Percentiles rank a stretch among this genome's conserved stretches.
Evolutionary conservation across 192 early-diverging fungal species (phyloP).

Genomic region (Bifiguratus adelaidae): DNA sequence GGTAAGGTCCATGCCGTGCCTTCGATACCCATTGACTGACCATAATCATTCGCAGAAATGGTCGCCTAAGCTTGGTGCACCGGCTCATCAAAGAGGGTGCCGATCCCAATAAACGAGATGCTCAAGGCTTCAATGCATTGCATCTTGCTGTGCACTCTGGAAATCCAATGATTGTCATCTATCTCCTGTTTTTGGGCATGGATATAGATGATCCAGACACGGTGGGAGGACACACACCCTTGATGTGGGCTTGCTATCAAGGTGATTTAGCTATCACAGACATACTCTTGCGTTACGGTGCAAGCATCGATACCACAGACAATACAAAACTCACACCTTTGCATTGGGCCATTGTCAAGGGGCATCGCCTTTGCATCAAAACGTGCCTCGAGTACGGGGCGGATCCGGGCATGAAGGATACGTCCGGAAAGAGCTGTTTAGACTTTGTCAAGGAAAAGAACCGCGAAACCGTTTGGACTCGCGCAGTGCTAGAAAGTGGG

Average conservation of each 20-base stretch:
- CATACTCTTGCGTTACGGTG: conserved; percentile 58
- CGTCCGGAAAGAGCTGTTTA: conserved; percentile 65
- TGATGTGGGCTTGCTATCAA: conserved; percentile 96
- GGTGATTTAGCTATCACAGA: conserved; percentile 61
- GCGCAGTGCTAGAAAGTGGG: conserved; percentile 24
- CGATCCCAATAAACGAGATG: conserved; percentile 58
- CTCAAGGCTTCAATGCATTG: conserved; percentile 80
- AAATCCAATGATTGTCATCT: conserved; percentile 64
- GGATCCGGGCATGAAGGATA: conserved; percentile 49
- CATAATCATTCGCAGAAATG: conserved; percentile 52
- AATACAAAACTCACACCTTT: conserved; percentile 68
- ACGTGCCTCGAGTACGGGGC: conserved; percentile 69
- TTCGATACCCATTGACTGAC: no score
- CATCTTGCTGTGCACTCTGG: conserved; percentile 86
- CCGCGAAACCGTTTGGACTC: conserved; percentile 28
- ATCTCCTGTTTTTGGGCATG: conserved; percentile 57
- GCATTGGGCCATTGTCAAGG: conserved; percentile 81
- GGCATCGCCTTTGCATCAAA: conserved; percentile 37
- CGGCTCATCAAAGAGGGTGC: conserved; percentile 73
- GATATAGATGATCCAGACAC: conserved; percentile 66
- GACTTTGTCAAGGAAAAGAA: conserved; percentile 71
- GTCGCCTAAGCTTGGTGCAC: conserved; percentile 60
- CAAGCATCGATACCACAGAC: conserved; percentile 59
- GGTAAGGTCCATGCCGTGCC: conserved; percentile 35
- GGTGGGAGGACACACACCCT: conserved; percentile 70